These are phyloP conservation scores for Botryobasidium botryosum DNA, from an alignment of 768 basidiomycete species.

Conservation along the genomic window DNA sequence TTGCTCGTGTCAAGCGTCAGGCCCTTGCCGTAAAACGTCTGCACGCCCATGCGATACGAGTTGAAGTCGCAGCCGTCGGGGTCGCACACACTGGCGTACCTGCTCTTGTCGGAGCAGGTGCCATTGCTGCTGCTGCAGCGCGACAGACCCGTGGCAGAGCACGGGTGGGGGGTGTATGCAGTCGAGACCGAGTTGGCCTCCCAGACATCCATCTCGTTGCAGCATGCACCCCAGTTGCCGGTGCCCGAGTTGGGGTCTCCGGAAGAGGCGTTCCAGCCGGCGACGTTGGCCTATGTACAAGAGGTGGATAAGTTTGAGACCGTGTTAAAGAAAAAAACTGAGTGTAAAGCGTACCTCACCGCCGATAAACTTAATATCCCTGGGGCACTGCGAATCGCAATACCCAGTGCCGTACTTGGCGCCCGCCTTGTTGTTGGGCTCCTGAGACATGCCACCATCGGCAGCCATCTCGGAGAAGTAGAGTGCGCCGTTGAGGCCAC, in stretches of 20 bases:
- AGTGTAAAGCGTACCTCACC: slow-evolving; percentile 30
- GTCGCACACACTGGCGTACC: slow-evolving; percentile 34
- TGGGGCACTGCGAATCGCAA: slow-evolving; percentile 45
- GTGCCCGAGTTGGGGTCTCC: slow-evolving; percentile 30
- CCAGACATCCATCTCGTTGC: slow-evolving; percentile 45
- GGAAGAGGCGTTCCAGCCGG: slow-evolving; percentile 24
- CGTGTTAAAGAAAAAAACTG: neutral
- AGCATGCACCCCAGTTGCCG: slow-evolving; percentile 35
- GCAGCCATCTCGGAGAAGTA: slow-evolving; percentile 46
- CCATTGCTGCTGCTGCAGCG: slow-evolving; percentile 28
- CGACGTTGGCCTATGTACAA: slow-evolving; percentile 28
- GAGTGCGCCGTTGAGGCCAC: slow-evolving; percentile 44
- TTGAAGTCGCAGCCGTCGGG: slow-evolving; percentile 45
- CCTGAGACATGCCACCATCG: slow-evolving; percentile 35
- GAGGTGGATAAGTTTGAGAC: neutral
- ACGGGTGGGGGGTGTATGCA: slow-evolving; percentile 37
- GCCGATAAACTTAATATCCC: slow-evolving; percentile 43
- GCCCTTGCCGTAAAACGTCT: slow-evolving; percentile 31
- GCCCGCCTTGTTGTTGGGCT: slow-evolving; percentile 36
- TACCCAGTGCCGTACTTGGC: slow-evolving; percentile 49
- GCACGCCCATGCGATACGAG: slow-evolving; percentile 37
- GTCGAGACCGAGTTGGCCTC: slow-evolving; percentile 37
- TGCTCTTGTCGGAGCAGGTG: slow-evolving; percentile 13
- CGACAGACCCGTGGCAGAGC: slow-evolving; percentile 25
- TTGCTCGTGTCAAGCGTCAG: slow-evolving; percentile 32